Evolutionary conservation across 345 rosid species (phyloP).

Genomic region (Salix caprea): DNA sequence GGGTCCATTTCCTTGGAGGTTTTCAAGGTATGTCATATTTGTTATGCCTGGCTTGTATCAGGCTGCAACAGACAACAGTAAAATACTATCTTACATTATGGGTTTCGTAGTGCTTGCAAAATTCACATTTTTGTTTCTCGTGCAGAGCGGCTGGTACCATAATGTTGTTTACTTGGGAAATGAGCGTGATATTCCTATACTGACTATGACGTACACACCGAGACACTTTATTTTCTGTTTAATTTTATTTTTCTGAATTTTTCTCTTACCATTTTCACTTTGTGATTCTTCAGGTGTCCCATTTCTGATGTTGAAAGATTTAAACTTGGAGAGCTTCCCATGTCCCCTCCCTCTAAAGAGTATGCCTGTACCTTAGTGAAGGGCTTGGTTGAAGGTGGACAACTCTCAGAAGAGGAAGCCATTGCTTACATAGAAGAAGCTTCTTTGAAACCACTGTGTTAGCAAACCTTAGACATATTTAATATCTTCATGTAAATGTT

Average conservation of each 20-base stretch:
- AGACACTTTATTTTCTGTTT: not conserved
- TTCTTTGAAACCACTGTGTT: constrained; percentile 43
- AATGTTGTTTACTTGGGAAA: constrained; percentile 70
- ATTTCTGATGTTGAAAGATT: constrained; percentile 33
- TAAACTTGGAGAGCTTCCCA: constrained; percentile 45
- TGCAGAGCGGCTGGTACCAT: constrained; percentile 74
- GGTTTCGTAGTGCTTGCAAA: not conserved
- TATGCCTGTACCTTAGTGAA: constrained; percentile 48
- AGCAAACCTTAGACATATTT: constrained; percentile 6
- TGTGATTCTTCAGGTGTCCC: constrained; percentile 49
- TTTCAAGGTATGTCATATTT: constrained; percentile 38
- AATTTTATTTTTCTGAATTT: not conserved
- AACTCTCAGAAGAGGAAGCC: constrained; percentile 58
- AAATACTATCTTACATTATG: not conserved
- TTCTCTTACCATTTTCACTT: not conserved
- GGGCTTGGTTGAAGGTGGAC: constrained; percentile 76
- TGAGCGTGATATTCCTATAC: constrained; percentile 51
- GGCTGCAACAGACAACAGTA: too few relatives aligned
- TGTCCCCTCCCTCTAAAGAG: constrained; percentile 42
- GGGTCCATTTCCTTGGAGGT: constrained; percentile 48
- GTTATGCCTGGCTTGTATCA: not conserved
- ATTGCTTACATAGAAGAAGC: constrained; percentile 57
- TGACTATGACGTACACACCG: constrained; percentile 71
- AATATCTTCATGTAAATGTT: not conserved
- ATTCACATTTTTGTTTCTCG: not conserved